Evolutionary conservation across 1,139 yeast species (phyloP), one percentile per base, ranked within the genome.

Genomic region (Candida neerlandica): DNA sequence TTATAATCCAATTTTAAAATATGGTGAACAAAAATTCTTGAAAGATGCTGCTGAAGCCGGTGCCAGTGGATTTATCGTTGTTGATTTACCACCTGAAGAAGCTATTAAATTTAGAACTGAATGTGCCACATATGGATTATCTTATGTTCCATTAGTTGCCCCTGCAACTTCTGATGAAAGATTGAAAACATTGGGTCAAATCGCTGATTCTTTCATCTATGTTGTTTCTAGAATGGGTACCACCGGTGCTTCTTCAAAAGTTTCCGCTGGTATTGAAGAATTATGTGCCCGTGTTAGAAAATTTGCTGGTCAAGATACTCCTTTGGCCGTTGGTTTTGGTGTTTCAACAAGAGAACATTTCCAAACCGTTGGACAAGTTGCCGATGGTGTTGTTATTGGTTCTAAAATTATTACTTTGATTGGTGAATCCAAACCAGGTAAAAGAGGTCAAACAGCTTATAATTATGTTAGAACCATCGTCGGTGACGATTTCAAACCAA

Each of bases 181-280:
- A 63, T 80, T 94, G 59, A 80, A 82, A 61, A 75, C 87, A 27
- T 78, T 94, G 63, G 85, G 94, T 14, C 80, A 81, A 53, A 89
- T 94, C 58, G 97, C 99, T 19, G 97, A 92, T 65, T 88, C 97
- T 1, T 94, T 94, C 69, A 86, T 94, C 53, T 94, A 94, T 62
- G 98, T 94, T 43, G 98, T 94, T 18, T 90, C 97, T 7, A 82
- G 96, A 67, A 94, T 94, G 99, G 97, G 98, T 56, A 86, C 96
- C 49, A 94, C 99, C 34, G 99, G 99, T 65, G 95, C 96, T 29
- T 74, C 84, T 19, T 77, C 81, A 14, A 70, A 81, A 37, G 84
- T 94, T 46, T 81, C 88, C 40, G 64, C 75, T 5, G 86, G 86
- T 56, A 80, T 92, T 51, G 83, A 84, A 30, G 82, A 77, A 41